Evolutionary conservation across 2,329 filamentous ascomycete species (phyloP), one percentile per base, ranked within the genome.

Genomic region (Tolypocladium tropicale): DNA sequence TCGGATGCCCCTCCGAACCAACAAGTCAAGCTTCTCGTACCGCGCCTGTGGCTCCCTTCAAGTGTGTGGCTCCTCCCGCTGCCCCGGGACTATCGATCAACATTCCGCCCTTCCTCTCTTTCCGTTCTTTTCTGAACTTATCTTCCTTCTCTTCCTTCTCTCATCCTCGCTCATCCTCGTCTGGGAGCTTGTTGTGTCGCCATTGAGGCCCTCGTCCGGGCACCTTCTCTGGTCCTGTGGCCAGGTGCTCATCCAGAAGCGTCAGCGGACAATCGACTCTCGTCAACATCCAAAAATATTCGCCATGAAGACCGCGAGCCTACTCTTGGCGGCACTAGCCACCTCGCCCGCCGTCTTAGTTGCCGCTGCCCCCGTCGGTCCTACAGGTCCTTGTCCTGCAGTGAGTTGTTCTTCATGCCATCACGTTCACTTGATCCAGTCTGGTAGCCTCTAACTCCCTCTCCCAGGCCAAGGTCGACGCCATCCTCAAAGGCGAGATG

Each of bases 401-500:
- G 71, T 71, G 56, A 62, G 66, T 63, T 4, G 25, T 28, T 32
- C 10, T 34, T 12, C 25, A 32, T 9, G 28, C 46, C 12, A 16
- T 49, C 10, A 16, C 6, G 6, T 23, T 7, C 6, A 9, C 43
- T 23, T 25, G 14, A 1, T 25, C 16, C 4, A n/a, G 28, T 18
- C 1, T 21, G n/a, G n/a, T n/a, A n/a, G n/a, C n/a, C 25, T 12
- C 57, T 59, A 2, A 60, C 33, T n/a, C 3, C 3, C 6, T 14
- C 21, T 25, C 25, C 6, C 43, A 73, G 70, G 49, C 37, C 25
- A 70, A 70, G 52, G 65, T 73, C 34, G 70, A 73, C 58, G 68
- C 67, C 16, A 81, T 81, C 41, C 72, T 81, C 51, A 74, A 68
- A 32, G 77, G 78, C 54, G 65, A 73, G 32, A 68, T 78, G 57